Percentiles rank a stretch among this genome's conserved stretches.
Conservation (phyloP, 1,284 basidiomycete genomes). For the Butyriboletus appendiculatus region DNA sequence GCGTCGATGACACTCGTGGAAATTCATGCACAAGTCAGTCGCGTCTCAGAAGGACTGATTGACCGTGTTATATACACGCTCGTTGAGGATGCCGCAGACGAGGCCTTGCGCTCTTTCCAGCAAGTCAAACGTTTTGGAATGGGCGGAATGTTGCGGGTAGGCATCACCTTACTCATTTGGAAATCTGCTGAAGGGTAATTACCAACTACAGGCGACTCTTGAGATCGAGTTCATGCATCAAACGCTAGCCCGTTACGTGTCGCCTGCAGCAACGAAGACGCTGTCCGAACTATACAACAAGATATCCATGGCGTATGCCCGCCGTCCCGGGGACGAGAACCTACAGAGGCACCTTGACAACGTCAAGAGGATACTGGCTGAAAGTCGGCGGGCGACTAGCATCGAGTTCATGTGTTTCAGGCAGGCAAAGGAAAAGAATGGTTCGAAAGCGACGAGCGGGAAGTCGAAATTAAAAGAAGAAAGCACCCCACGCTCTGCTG, state of each 20-base stretch:
- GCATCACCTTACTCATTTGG: constrained; percentile 31
- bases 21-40: constrained; percentile 89
- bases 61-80: constrained; percentile 82
- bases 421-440: constrained; percentile 52
- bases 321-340: constrained; percentile 78
- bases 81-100: constrained; percentile 81
- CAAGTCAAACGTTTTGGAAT: constrained; percentile 91
- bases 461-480: constrained; percentile 27
- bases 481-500: constrained; percentile 17
- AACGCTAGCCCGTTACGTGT: constrained; percentile 87
- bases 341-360: constrained; percentile 87
- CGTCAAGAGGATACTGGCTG: constrained; percentile 87
- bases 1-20: constrained; percentile 87
- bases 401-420: constrained; percentile 95
- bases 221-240: constrained; percentile 99
- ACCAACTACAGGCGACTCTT: constrained; percentile 78
- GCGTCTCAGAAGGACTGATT: constrained; percentile 77
- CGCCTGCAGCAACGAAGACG: constrained; percentile 74
- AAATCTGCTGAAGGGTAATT: background rate
- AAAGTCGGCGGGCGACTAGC: constrained; percentile 87
- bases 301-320: constrained; percentile 89
- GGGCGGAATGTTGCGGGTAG: constrained; percentile 95
- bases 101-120: constrained; percentile 83
- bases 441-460: constrained; percentile 11
- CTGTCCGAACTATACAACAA: constrained; percentile 92